Base-by-base conservation (phyloP, 164 flowering plant genomes). In the Taxillus chinensis region DNA sequence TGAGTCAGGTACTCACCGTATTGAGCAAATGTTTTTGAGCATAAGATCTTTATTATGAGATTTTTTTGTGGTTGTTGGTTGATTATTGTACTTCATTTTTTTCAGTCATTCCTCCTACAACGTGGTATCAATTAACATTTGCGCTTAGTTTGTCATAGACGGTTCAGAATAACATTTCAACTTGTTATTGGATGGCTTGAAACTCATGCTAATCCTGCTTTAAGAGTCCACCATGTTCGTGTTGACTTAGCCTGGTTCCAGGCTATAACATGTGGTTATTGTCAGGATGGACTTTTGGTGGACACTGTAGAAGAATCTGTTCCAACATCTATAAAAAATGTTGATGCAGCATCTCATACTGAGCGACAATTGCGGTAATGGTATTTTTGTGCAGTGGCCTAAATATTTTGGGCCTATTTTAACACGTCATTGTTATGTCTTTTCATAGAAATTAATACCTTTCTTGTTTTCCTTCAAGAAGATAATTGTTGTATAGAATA, bases 1-100 rank as follows among this genome's bases (percentile, higher is more conserved):
- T 93, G 86, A 84, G 97, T 71, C 97, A 93, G 91, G 98, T 93
- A 52, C 2, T 27, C 27, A 27, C 27, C 27, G 0, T 27, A 27
- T 27, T 60, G 56, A 17, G 56, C 8, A 9, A 43, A 6, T 43
- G 8, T 43, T 43, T 43, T 43, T 43, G 7, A 27, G 27, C 27
- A 27, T 27, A 43, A 43, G 8, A 43, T 43, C 46, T 43, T 43
- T 5, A 9, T 43, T 43, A 5, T 43, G 46, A 0, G 10, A 43
- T 48, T 8, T 48, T n/a, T 14, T 12, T 11, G 4, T 8, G 51
- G 51, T 8, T 14, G 27, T 51, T 5, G n/a, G 54, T 15, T 51
- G 27, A 51, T 51, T 51, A 27, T 51, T 14, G 8, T n/a, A 15
- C 54, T n/a, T 51, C 27, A 14, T 4, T 3, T 38, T 57, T 10